Base-by-base conservation (phyloP, 768 basidiomycete species). In the Glaciozyma antarctica region DNA sequence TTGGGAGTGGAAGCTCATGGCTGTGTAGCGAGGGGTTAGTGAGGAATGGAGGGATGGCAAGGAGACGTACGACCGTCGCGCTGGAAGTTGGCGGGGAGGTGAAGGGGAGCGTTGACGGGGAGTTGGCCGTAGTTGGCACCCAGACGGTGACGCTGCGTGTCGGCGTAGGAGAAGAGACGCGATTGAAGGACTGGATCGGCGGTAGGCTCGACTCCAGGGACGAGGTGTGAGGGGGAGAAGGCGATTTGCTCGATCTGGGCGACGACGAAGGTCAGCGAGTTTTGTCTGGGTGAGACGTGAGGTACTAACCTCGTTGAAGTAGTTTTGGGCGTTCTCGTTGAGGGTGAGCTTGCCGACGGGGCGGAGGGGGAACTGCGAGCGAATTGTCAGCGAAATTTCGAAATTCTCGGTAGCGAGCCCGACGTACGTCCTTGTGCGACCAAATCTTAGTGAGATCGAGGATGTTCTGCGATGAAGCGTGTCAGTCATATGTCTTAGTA, bases 121-220 rank as follows among this genome's bases (percentile, higher is more conserved):
- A 97, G 79, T 73, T 94, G 78, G 73, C 86, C 82, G 75, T 80
- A 80, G 76, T 80, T 80, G 49, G 71, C 69, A 3, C 78, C 78
- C 66, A 80, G 75, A 38, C 79, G 70, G 71, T 78, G 75, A 17
- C 74, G 73, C 59, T 67, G 66, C 7, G 65, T 69, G 78, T 81
- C 81, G 51, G 79, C 80, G 81, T 98, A 98, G 6, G 90, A 89
- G 85, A 95, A 97, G 56, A 95, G 83, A 61, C 93, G 88, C 26
- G 88, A 87, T 76, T 97, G 92, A 69, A 97, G 82, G 71, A 97
- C 88, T 28, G 93, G 93, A 78, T 98, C 93, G 26, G 86, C 83
- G 6, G 88, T 86, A 48, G 90, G 83, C 80, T 95, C 93, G 70
- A 92, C 83, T 77, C 91, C 93, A 2, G 88, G 89, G 15, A 94